Evolutionary conservation across 208 protist species (phyloP).

Genomic region (Acanthamoeba culbertsoni): DNA sequence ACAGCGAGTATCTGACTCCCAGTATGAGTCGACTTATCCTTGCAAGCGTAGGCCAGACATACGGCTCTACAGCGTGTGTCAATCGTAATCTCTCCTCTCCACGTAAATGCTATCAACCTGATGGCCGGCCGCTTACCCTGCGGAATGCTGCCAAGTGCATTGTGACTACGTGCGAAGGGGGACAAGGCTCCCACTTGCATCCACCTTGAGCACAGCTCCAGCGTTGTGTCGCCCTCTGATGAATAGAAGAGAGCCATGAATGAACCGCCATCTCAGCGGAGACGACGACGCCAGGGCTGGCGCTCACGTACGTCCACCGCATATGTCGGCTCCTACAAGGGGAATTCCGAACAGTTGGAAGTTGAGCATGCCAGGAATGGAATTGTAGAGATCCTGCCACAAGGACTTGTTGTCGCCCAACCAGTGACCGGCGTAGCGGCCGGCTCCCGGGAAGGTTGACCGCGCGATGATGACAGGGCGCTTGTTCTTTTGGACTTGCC

Average conservation of each 20-base stretch:
- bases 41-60: constrained; percentile 59
- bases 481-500: neutral
- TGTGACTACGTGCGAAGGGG: constrained; percentile 89
- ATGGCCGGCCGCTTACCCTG: neutral
- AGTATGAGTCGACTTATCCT: constrained; percentile 63
- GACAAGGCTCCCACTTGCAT: constrained; percentile 87
- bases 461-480: constrained; percentile 74
- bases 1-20: constrained; percentile 73
- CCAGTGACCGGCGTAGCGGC: constrained; percentile 82
- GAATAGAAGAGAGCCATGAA: neutral
- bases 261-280: constrained; percentile 80
- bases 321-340: too few relatives aligned
- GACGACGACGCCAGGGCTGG: constrained; percentile 91
- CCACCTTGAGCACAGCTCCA: constrained; percentile 89
- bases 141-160: constrained; percentile 50
- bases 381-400: constrained; percentile 74
- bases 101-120: neutral
- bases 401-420: constrained; percentile 85
- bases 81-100: too few relatives aligned
- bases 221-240: constrained; percentile 76
- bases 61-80: constrained; percentile 69
- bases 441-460: constrained; percentile 64
- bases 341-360: constrained; percentile 88
- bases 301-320: too few relatives aligned
- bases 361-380: constrained; percentile 85